Evolutionary conservation across 495 filamentous ascomycete species (phyloP).

Genomic region (Penicillium paradoxum): DNA sequence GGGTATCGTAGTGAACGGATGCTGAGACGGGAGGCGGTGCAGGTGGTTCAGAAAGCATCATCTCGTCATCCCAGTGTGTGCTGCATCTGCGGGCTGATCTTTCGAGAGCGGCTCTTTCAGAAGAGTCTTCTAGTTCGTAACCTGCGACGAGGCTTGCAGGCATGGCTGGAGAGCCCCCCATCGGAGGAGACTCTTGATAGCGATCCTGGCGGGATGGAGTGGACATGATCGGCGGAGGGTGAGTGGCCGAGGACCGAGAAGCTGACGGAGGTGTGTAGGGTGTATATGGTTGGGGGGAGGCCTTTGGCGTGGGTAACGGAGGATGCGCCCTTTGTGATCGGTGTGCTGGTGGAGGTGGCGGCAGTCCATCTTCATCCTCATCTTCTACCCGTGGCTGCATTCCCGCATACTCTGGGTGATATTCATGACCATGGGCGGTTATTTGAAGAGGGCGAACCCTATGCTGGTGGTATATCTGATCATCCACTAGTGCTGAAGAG

Average conservation of each 20-base stretch:
- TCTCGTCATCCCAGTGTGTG: constrained; percentile 29
- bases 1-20: constrained; percentile 22
- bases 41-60: constrained; percentile 22
- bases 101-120: constrained; percentile 37
- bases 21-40: constrained; percentile 18
- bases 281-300: constrained; percentile 26
- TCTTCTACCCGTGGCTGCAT: constrained; percentile 71
- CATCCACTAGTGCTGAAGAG: constrained; percentile 16
- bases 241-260: constrained; percentile 15
- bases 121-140: constrained; percentile 58
- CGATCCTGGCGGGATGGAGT: constrained; percentile 3
- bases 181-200: constrained; percentile 4
- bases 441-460: constrained; percentile 20
- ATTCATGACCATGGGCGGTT: constrained; percentile 20
- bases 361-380: constrained; percentile 51
- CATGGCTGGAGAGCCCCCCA: constrained; percentile 44
- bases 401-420: constrained; percentile 41
- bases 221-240: constrained; percentile 42
- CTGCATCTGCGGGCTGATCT: constrained; percentile 24
- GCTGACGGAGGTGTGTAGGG: constrained; percentile 33
- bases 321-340: constrained; percentile 33
- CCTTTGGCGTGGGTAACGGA: constrained; percentile 23
- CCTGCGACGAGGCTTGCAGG: constrained; percentile 68
- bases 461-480: constrained; percentile 23
- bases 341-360: constrained; percentile 48